Evolutionary conservation across 2,329 filamentous ascomycete genomes (phyloP).

Genomic region (Cladosporium austrohemisphaericum): DNA sequence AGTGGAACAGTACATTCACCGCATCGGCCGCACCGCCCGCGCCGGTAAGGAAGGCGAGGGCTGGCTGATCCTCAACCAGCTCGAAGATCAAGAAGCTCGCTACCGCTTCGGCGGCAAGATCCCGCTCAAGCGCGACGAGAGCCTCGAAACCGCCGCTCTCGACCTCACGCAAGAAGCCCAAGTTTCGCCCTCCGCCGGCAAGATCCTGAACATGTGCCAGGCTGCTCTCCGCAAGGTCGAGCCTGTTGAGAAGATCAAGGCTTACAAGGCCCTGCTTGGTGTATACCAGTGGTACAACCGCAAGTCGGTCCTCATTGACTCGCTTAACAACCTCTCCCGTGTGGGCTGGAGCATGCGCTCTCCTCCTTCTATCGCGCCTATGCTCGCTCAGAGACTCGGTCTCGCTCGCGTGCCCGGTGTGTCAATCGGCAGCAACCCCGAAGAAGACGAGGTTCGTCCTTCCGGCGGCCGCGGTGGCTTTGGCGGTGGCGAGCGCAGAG

Average conservation of each 20-base stretch:
- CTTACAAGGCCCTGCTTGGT: slow-evolving; percentile 59
- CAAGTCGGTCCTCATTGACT: slow-evolving; percentile 40
- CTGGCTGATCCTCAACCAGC: slow-evolving; percentile 60
- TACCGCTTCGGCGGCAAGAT: slow-evolving; percentile 52
- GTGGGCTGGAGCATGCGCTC: slow-evolving; percentile 51
- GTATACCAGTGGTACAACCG: slow-evolving; percentile 41
- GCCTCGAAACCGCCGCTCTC: slow-evolving; percentile 49
- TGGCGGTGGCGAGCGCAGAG: slow-evolving; percentile 19
- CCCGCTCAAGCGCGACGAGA: slow-evolving; percentile 55
- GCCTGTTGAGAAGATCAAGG: slow-evolving; percentile 40
- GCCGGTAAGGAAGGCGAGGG: slow-evolving; percentile 70
- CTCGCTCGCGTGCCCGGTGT: slow-evolving; percentile 30
- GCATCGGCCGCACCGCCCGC: slow-evolving; percentile 54
- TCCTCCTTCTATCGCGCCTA: slow-evolving; percentile 42
- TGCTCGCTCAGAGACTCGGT: slow-evolving; percentile 29
- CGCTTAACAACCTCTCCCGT: slow-evolving; percentile 53
- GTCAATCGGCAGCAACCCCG: slow-evolving; percentile 23
- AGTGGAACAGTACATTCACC: slow-evolving; percentile 50
- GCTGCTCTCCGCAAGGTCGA: slow-evolving; percentile 45
- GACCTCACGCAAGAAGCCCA: slow-evolving; percentile 42
- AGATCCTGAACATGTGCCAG: slow-evolving; percentile 42
- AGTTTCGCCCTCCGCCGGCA: slow-evolving; percentile 40
- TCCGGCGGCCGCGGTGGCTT: slow-evolving; percentile 14
- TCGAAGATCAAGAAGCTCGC: slow-evolving; percentile 51
- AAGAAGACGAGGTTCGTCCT: slow-evolving; percentile 11